Conservation (phyloP, 2,329 filamentous ascomycete genomes). For the Blastomyces gilchristii region DNA sequence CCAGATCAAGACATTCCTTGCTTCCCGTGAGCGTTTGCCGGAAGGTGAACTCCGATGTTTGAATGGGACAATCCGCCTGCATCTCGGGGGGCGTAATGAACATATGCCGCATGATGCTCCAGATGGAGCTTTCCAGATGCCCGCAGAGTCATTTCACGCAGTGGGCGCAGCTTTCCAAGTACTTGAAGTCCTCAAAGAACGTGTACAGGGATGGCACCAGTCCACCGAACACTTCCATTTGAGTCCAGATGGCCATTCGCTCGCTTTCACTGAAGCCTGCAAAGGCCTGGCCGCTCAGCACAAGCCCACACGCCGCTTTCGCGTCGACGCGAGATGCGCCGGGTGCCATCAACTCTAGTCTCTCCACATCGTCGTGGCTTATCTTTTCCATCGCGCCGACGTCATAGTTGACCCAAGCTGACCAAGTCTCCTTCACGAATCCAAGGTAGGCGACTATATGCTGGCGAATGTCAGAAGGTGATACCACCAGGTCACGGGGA, state of each 20-base stretch:
- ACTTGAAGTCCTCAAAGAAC: constrained; percentile 17
- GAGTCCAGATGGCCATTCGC: constrained; percentile 12
- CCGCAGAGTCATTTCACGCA: not conserved
- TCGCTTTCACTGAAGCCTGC: constrained; percentile 15
- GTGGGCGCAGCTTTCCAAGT: constrained; percentile 2
- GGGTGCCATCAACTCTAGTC: constrained; percentile 16
- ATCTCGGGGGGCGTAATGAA: not conserved
- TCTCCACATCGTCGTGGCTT: constrained; percentile 16
- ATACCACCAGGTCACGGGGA: not conserved
- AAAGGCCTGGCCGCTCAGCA: constrained; percentile 17
- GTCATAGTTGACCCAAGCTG: not conserved
- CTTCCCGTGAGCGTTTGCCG: too few species aligned
- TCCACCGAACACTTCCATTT: constrained; percentile 9
- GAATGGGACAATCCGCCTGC: not conserved
- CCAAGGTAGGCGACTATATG: too few species aligned
- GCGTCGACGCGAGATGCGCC: constrained; percentile 8
- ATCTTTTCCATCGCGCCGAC: constrained; percentile 17
- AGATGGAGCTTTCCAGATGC: not conserved
- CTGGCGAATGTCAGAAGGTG: not conserved
- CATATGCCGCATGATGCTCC: not conserved
- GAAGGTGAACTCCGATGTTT: too few species aligned
- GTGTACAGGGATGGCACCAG: constrained; percentile 18
- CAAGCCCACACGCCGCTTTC: constrained; percentile 12
- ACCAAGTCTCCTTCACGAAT: constrained; percentile 17
- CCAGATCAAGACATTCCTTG: too few species aligned